Base-by-base conservation (phyloP, 495 filamentous ascomycete species). In the Penicillium longicatenatum region DNA sequence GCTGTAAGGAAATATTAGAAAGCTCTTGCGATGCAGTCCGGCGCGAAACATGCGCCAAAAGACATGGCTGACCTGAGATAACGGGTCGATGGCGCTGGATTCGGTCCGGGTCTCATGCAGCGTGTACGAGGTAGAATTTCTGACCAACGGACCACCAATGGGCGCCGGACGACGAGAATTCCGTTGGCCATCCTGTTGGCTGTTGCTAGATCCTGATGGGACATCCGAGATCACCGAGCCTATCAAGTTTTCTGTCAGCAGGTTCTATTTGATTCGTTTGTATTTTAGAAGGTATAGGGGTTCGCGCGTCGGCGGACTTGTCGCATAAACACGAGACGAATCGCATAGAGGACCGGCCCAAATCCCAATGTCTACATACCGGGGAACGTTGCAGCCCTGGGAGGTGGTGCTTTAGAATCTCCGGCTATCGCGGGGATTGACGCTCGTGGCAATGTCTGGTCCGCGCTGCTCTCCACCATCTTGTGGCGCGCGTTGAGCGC, bases 71-170 rank as follows among this genome's bases (percentile, higher is more conserved):
- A 84, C 82, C 58, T 81, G 77, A 10, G 82, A 84, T 56, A 84
- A 71, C 35, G 82, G 81, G 66, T 86, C 83, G 52, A 84, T 86
- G 37, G 75, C 72, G 57, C 70, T 79, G 31, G 66, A 63, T 50
- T 75, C 74, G 49, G 73, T 65, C 43, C 57, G 65, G 33, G 68
- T 59, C 44, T 77, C 74, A 7, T 70, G 53, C 10, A 67, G 54
- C 39, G 65, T 71, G 46, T 70, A 64, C 43, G 62, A 65, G 11
- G 66, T 64, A 14, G 72, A 67, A 50, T 68, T 69, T 50, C 67
- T 65, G 45, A 50, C 62, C 21, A 61, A 48, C 19, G 61, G 59
- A 19, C 65, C 63, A 26, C 55, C 63, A 52, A 57, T 62, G 37
- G 54, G 46, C 35, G 37, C 53, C 12, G 59, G 21, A 24, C 67